Evolutionary conservation across 768 basidiomycete genomes (phyloP).

Genomic region (Xerocomellus dryophilus): DNA sequence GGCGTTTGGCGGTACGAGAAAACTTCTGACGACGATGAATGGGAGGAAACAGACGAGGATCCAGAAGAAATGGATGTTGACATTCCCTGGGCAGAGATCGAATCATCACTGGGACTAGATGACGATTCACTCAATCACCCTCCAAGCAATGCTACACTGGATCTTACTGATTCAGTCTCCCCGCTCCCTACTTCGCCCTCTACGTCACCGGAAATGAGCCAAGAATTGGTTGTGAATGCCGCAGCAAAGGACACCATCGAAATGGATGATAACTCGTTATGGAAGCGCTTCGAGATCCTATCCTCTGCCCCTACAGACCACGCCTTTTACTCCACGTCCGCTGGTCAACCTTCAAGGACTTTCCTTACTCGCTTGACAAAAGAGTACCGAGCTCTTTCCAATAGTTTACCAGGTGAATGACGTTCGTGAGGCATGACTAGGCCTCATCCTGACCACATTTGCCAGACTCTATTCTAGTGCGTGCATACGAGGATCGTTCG

Average conservation of each 20-base stretch:
- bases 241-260: constrained; percentile 27
- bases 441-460: constrained; percentile 4
- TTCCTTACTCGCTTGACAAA: constrained; percentile 76
- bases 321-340: constrained; percentile 63
- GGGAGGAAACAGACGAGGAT: constrained; percentile 38
- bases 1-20: constrained; percentile 34
- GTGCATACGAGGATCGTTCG: constrained; percentile 85
- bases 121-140: constrained; percentile 17
- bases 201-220: constrained; percentile 33
- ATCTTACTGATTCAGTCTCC: constrained; percentile 23
- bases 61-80: constrained; percentile 39
- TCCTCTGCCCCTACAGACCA: constrained; percentile 78
- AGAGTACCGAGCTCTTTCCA: constrained; percentile 78
- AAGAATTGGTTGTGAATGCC: constrained; percentile 28
- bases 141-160: constrained; percentile 16
- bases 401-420: constrained; percentile 74
- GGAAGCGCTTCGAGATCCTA: constrained; percentile 83
- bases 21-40: constrained; percentile 36
- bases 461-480: constrained; percentile 81
- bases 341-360: constrained; percentile 62
- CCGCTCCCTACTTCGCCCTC: constrained; percentile 28
- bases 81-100: constrained; percentile 28
- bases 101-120: constrained; percentile 15
- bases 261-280: constrained; percentile 43
- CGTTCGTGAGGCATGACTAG: neutral